Evolutionary conservation across 768 basidiomycete species (phyloP), one percentile per base, ranked within the genome.

Genomic region (Terana coerulea): DNA sequence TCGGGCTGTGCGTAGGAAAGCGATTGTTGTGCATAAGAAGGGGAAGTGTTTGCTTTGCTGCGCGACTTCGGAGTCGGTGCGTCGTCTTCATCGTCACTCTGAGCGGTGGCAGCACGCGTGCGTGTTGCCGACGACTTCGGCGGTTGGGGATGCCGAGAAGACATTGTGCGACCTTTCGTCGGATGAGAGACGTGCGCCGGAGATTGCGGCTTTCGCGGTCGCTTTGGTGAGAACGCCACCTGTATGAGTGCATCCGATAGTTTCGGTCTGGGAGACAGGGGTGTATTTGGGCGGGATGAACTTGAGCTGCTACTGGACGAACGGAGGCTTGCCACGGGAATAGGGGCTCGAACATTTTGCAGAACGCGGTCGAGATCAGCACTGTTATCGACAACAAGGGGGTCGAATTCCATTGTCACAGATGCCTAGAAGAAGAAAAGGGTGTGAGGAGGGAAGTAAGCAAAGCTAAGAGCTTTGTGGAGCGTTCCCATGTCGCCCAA

Each of bases 171-270:
- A 24, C 54, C 19, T 22, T 34, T 46, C 15, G 28, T 12, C 5
- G 30, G 54, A 34, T 36, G 44, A 42, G 34, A 43, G 24, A 19
- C 48, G 47, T 37, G 60, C 34, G 33, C 36, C 30, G 52, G 60
- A 28, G 57, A 47, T 26, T 67, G 70, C 4, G 75, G 67, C 50
- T 69, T 79, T 9, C 86, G 80, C 1, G 86, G 88, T 12, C 89
- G 78, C 61, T 85, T 83, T 1, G 88, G 88, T 12, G 88, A 89
- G 67, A 91, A 87, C 0, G 80, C 78, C 33, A 86, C 78, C 36
- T 80, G 79, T 29, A 80, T 79, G 8, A 92, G 72, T 3, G 86
- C 81, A 59, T 91, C 88, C 1, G 85, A 74, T 26, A 92, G 72
- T 61, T 78, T 84, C 3, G 84, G 84, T 41, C 83, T 78, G 5